These are phyloP conservation scores for Fomitopsis betulina DNA, from an alignment of 1,284 basidiomycete genomes.

Conservation along the genomic window DNA sequence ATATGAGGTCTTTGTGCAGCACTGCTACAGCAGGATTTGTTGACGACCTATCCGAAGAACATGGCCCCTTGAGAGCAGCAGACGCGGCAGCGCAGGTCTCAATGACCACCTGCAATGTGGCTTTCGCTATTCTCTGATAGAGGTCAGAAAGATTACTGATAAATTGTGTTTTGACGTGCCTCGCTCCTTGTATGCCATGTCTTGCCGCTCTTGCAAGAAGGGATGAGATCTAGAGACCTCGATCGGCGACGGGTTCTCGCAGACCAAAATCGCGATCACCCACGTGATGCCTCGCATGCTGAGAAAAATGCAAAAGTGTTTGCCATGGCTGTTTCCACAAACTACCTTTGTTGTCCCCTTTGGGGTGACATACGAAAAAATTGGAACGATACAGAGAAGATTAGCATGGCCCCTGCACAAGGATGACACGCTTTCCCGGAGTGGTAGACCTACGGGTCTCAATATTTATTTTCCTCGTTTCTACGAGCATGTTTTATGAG, in stretches of 20 bases:
- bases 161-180: constrained; percentile 12
- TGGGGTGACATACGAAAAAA: constrained; percentile 22
- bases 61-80: constrained; percentile 22
- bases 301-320: constrained; percentile 4
- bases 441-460: constrained; percentile 21
- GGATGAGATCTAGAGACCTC: not conserved
- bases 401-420: constrained; percentile 23
- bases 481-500: not conserved
- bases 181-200: constrained; percentile 15
- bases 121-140: constrained; percentile 17
- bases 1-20: constrained; percentile 53
- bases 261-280: not conserved
- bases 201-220: not conserved
- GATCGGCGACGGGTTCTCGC: not conserved
- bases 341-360: constrained; percentile 12
- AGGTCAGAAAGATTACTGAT: constrained; percentile 7
- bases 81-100: constrained; percentile 45
- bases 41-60: constrained; percentile 10
- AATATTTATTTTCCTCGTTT: constrained; percentile 15
- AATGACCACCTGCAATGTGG: constrained; percentile 21
- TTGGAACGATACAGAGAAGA: constrained; percentile 22
- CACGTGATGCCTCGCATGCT: not conserved
- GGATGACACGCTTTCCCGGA: constrained; percentile 22
- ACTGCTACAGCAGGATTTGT: constrained; percentile 30
- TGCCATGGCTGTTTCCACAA: too few species aligned